phyloP scores from a whole-genome alignment of 768 basidiomycete species.

The Jaapia argillacea region DNA sequence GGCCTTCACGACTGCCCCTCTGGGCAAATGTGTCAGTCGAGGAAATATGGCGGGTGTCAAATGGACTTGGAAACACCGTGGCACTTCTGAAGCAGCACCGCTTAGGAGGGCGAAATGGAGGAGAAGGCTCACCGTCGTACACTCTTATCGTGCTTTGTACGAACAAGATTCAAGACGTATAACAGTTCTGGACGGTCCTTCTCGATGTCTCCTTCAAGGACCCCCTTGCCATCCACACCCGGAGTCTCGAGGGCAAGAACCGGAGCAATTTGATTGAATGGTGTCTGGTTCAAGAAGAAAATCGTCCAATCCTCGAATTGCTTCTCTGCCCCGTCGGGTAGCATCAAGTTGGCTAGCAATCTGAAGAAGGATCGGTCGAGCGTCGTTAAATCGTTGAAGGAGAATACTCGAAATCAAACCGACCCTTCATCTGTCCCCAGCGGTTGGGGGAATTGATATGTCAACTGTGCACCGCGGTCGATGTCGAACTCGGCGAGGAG shows the following conservation, averaged over 20 bases:
- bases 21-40: slow-evolving; percentile 18
- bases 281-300: slow-evolving; percentile 94
- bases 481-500: slow-evolving; percentile 99
- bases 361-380: no score
- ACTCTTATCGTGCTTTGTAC: slow-evolving; percentile 84
- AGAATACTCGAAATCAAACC: slow-evolving; percentile 14
- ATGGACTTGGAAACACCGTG: no score
- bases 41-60: slow-evolving; percentile 1
- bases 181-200: slow-evolving; percentile 42
- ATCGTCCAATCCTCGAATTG: slow-evolving; percentile 97
- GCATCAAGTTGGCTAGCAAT: slow-evolving; percentile 92
- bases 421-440: slow-evolving; percentile 93
- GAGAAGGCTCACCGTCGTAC: slow-evolving; percentile 50
- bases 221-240: slow-evolving; percentile 13
- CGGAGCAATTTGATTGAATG: slow-evolving; percentile 79
- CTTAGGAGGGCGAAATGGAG: no score
- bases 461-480: slow-evolving; percentile 83
- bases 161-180: slow-evolving; percentile 84
- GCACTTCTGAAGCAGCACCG: no score
- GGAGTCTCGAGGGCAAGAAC: slow-evolving; percentile 63
- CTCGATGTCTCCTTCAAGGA: slow-evolving; percentile 18
- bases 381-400: slow-evolving; percentile 5
- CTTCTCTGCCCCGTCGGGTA: slow-evolving; percentile 95
- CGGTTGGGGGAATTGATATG: slow-evolving; percentile 93
- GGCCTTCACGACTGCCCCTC: slow-evolving; percentile 91